Conservation (phyloP, 495 filamentous ascomycete genomes). For the Tuber borchii region DNA sequence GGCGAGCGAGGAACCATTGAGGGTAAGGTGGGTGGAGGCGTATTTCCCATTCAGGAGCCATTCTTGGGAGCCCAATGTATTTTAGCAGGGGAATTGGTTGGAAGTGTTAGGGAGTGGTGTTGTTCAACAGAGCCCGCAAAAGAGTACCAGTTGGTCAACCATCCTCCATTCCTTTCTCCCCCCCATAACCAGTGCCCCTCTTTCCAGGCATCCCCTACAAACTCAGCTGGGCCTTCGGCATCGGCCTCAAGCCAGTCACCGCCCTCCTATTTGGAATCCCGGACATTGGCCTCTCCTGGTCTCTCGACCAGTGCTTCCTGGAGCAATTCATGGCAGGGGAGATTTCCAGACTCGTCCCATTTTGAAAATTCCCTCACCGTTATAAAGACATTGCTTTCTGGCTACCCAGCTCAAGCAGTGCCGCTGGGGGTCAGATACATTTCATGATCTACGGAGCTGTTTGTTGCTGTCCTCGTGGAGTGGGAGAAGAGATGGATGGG, state of each 20-base stretch:
- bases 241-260: slow-evolving; percentile 87
- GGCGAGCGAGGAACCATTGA: slow-evolving; percentile 54
- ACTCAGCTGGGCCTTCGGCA: slow-evolving; percentile 90
- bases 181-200: background rate
- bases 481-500: too few relatives aligned
- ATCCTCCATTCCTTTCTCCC: background rate
- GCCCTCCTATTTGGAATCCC: slow-evolving; percentile 95
- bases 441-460: too few relatives aligned
- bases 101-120: slow-evolving; percentile 94
- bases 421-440: too few relatives aligned
- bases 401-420: too few relatives aligned
- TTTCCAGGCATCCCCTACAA: too few relatives aligned
- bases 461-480: too few relatives aligned
- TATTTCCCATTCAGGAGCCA: slow-evolving; percentile 96
- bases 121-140: slow-evolving; percentile 68
- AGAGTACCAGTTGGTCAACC: slow-evolving; percentile 53
- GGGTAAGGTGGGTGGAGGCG: slow-evolving; percentile 89
- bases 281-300: slow-evolving; percentile 98
- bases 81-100: slow-evolving; percentile 90
- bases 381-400: too few relatives aligned
- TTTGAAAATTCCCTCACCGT: too few relatives aligned
- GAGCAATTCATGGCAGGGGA: too few relatives aligned
- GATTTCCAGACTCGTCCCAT: too few relatives aligned
- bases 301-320: slow-evolving; percentile 62
- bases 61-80: slow-evolving; percentile 92